Conservation (phyloP, 768 basidiomycete genomes). For the Pulveroboletus frians region DNA sequence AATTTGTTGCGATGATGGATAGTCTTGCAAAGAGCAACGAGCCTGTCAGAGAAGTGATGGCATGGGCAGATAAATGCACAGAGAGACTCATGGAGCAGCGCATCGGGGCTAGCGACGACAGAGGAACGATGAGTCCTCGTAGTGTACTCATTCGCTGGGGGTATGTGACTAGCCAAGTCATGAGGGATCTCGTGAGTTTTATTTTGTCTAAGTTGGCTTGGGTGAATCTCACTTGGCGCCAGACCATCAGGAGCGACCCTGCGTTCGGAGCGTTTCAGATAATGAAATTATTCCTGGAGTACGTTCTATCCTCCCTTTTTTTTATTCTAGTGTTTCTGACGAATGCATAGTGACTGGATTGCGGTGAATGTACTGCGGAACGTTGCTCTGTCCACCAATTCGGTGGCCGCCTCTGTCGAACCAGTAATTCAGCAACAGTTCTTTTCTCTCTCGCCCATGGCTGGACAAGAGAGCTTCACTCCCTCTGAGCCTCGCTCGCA, state of each 20-base stretch:
- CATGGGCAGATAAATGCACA: conserved; percentile 88
- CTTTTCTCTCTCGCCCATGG: conserved; percentile 84
- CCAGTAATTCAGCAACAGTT: conserved; percentile 89
- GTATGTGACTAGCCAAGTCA: conserved; percentile 89
- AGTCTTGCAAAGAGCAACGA: conserved; percentile 65
- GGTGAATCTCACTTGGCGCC: conserved; percentile 3
- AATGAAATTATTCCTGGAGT: conserved; percentile 87
- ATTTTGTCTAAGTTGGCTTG: neutral
- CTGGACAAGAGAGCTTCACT: conserved; percentile 75
- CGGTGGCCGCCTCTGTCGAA: conserved; percentile 87
- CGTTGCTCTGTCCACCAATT: conserved; percentile 86
- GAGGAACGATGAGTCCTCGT: conserved; percentile 77
- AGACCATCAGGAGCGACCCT: conserved; percentile 91
- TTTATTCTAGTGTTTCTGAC: conserved; percentile 16
- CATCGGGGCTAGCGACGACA: conserved; percentile 58
- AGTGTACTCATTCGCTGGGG: conserved; percentile 89
- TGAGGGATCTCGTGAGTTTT: conserved; percentile 76
- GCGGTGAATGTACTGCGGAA: conserved; percentile 82
- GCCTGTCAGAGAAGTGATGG: conserved; percentile 82
- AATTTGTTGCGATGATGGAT: conserved; percentile 76
- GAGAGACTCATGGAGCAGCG: conserved; percentile 77
- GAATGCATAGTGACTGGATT: conserved; percentile 74
- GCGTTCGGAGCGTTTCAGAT: conserved; percentile 93
- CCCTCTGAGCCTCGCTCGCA: conserved; percentile 57
- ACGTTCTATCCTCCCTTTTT: conserved; percentile 28